phyloP scores from a whole-genome alignment of 768 basidiomycete genomes.

The Russula ochroleuca region DNA sequence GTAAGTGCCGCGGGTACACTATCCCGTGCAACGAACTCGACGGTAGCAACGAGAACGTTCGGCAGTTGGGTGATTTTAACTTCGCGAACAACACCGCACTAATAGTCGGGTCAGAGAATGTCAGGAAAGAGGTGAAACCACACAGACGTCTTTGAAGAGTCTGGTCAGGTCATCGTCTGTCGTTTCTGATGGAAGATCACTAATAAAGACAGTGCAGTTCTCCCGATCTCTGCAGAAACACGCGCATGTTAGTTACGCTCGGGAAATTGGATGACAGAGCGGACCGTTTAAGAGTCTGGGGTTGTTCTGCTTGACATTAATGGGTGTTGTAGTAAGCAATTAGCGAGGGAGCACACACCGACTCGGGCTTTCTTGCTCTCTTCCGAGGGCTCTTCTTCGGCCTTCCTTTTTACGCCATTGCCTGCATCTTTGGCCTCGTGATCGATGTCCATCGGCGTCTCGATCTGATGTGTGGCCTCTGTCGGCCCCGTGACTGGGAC shows the following conservation, averaged over 20 bases:
- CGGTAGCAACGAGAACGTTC: conserved; percentile 66
- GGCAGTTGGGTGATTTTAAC: conserved; percentile 67
- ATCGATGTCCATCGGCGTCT: conserved; percentile 44
- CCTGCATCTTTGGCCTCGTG: conserved; percentile 35
- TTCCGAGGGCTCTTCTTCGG: conserved; percentile 46
- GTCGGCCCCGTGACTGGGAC: conserved; percentile 32
- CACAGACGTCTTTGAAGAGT: conserved; percentile 81
- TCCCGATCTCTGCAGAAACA: conserved; percentile 74
- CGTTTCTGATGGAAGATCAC: conserved; percentile 54
- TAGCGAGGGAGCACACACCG: conserved; percentile 42
- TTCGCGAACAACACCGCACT: conserved; percentile 90
- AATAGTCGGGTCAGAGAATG: conserved; percentile 24
- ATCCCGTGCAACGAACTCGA: conserved; percentile 85
- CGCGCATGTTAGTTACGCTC: not conserved
- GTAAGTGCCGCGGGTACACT: conserved; percentile 82
- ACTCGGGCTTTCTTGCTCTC: conserved; percentile 58
- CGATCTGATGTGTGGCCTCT: conserved; percentile 18
- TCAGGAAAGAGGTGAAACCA: conserved; percentile 1
- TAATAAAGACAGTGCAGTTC: conserved; percentile 86
- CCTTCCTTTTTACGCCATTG: conserved; percentile 56
- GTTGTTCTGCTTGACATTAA: conserved; percentile 38
- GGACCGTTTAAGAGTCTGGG: conserved; percentile 57
- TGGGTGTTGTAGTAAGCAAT: conserved; percentile 1
- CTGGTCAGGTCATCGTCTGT: conserved; percentile 61
- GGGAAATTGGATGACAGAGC: conserved; percentile 19